These are phyloP conservation scores for Coelastrella sp. DNA, from an alignment of 139 green algal species.

Conservation along the genomic window DNA sequence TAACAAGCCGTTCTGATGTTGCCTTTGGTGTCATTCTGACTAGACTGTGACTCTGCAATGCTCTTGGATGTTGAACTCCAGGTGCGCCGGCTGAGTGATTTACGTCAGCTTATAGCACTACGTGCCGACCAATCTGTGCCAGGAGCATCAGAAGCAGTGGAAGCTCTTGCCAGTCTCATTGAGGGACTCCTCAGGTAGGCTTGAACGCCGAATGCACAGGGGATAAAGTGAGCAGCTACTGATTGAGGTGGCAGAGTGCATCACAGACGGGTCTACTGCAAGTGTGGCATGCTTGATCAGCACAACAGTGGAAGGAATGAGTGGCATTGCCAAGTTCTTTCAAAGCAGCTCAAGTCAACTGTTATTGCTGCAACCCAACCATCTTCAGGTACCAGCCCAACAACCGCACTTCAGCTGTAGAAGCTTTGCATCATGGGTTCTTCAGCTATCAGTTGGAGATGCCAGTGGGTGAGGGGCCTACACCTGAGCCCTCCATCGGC, in stretches of 20 bases:
- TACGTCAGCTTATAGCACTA: slow-evolving; percentile 17
- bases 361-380: too few species aligned
- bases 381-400: slow-evolving; percentile 60
- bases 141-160: slow-evolving; percentile 14
- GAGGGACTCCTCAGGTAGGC: slow-evolving; percentile 21
- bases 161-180: slow-evolving; percentile 28
- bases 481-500: slow-evolving; percentile 1
- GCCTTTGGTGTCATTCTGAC: too few species aligned
- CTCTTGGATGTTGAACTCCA: background rate
- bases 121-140: slow-evolving; percentile 13
- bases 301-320: too few species aligned
- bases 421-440: slow-evolving; percentile 90
- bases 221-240: too few species aligned
- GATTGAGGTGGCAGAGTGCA: too few species aligned
- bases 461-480: slow-evolving; percentile 22
- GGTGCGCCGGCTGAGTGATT: slow-evolving; percentile 18
- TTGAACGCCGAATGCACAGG: too few species aligned
- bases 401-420: slow-evolving; percentile 74
- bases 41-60: too few species aligned
- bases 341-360: too few species aligned
- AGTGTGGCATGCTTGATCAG: too few species aligned
- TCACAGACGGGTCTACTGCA: too few species aligned
- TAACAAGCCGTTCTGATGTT: too few species aligned
- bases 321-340: too few species aligned
- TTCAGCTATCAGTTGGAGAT: slow-evolving; percentile 61